Conservation (phyloP, 352 stramenopile genomes). For the Pelagophyceae sp. region DNA sequence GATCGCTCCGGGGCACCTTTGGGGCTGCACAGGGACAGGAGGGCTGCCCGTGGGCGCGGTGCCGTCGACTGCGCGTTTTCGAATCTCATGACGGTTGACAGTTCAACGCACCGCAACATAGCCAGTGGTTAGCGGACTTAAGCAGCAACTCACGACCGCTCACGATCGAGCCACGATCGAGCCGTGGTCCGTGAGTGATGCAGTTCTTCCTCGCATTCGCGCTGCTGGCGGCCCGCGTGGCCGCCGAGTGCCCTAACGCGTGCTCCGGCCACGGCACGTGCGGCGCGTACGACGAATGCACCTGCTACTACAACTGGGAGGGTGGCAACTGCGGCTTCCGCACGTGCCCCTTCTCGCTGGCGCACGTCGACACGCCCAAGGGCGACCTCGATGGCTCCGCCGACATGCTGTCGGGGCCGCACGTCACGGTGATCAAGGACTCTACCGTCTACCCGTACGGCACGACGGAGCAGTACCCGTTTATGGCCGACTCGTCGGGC, state of each 20-base stretch:
- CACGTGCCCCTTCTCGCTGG: conserved; percentile 50
- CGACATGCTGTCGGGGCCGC: conserved; percentile 30
- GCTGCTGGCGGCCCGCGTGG: not conserved
- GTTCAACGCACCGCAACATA: too few relatives aligned
- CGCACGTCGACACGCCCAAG: conserved; percentile 77
- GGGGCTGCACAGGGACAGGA: too few relatives aligned
- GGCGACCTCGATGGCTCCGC: conserved; percentile 76
- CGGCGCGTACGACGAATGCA: conserved; percentile 58
- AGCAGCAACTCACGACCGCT: too few relatives aligned
- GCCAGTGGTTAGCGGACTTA: too few relatives aligned
- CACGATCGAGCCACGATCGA: too few relatives aligned
- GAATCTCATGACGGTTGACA: too few relatives aligned
- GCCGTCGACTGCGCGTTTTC: too few relatives aligned
- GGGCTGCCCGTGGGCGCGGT: too few relatives aligned
- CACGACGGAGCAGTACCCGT: conserved; percentile 61
- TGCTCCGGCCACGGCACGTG: conserved; percentile 57
- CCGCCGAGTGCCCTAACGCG: not conserved
- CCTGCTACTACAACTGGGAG: conserved; percentile 70
- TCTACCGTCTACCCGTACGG: conserved; percentile 54
- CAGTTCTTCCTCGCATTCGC: too few relatives aligned
- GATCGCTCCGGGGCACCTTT: too few relatives aligned
- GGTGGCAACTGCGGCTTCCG: conserved; percentile 48
- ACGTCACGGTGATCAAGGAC: conserved; percentile 32
- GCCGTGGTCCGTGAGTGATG: too few relatives aligned
- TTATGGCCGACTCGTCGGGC: conserved; percentile 47